Conservation (phyloP, 2,329 filamentous ascomycete genomes). For the Talaromyces piceae region DNA sequence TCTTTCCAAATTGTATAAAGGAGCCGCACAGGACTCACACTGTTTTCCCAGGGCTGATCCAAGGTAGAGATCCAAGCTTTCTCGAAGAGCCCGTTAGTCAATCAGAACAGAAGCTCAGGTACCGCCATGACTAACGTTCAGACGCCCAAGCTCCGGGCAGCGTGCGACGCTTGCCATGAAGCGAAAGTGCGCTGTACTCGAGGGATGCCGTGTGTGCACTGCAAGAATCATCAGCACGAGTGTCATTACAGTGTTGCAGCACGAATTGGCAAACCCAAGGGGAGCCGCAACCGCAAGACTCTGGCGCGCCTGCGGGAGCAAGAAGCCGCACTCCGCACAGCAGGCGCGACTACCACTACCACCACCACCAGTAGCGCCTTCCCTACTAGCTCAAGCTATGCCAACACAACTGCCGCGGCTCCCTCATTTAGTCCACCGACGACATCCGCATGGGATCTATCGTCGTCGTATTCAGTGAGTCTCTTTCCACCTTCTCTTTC, state of each 20-base stretch:
- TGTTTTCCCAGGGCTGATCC: background rate
- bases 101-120: background rate
- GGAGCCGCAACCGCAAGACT: slow-evolving; percentile 11
- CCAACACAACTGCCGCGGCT: background rate
- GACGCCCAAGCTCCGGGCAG: slow-evolving; percentile 12
- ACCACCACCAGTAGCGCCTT: background rate
- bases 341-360: slow-evolving; percentile 1
- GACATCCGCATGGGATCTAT: slow-evolving; percentile 2
- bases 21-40: background rate
- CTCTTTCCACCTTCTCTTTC: background rate
- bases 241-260: slow-evolving; percentile 11
- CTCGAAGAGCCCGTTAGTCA: too few species aligned
- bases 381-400: background rate
- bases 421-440: background rate
- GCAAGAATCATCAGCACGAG: slow-evolving; percentile 7
- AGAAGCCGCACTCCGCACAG: slow-evolving; percentile 5
- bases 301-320: slow-evolving; percentile 9
- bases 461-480: background rate
- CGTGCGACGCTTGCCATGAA: slow-evolving; percentile 12
- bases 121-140: slow-evolving; percentile 6
- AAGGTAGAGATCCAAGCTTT: background rate
- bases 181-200: slow-evolving; percentile 12
- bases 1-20: background rate
- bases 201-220: slow-evolving; percentile 10
- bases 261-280: slow-evolving; percentile 12